These are phyloP conservation scores for Aplosporella prunicola DNA, from an alignment of 2,329 filamentous ascomycete species.

Conservation along the genomic window DNA sequence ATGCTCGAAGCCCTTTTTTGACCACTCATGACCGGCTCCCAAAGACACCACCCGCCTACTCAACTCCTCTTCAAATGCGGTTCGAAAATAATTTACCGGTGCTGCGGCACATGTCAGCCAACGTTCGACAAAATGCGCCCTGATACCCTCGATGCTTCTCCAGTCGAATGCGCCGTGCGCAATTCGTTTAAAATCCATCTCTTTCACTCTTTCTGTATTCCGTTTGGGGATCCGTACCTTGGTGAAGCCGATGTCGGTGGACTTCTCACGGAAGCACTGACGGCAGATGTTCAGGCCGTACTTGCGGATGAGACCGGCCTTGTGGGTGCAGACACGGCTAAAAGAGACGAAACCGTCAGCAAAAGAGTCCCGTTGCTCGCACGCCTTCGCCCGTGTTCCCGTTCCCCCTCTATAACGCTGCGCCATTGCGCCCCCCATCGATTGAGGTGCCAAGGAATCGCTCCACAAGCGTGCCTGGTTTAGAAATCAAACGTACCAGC, in stretches of 20 bases:
- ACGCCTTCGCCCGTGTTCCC: slow-evolving; percentile 12
- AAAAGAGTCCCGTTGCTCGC: slow-evolving; percentile 12
- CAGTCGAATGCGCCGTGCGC: neutral
- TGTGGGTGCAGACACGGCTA: slow-evolving; percentile 84
- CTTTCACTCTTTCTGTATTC: neutral
- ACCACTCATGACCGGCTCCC: slow-evolving; percentile 11
- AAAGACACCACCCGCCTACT: slow-evolving; percentile 7
- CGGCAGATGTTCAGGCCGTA: slow-evolving; percentile 85
- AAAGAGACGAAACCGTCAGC: slow-evolving; percentile 21
- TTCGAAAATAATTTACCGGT: slow-evolving; percentile 10
- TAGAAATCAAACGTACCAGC: slow-evolving; percentile 62
- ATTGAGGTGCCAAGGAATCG: neutral
- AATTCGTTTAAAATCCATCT: neutral
- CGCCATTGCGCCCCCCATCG: neutral
- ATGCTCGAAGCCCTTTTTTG: slow-evolving; percentile 9
- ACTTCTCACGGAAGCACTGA: slow-evolving; percentile 63
- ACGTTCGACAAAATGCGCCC: too few species aligned
- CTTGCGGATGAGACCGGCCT: slow-evolving; percentile 98
- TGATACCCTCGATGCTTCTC: neutral
- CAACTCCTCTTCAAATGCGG: slow-evolving; percentile 7
- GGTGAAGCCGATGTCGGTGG: slow-evolving; percentile 57
- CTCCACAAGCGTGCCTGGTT: too few species aligned
- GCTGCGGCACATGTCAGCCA: slow-evolving; percentile 7
- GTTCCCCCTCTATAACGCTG: slow-evolving; percentile 1
- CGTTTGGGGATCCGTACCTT: slow-evolving; percentile 43